These are phyloP conservation scores for Salvia splendens DNA, from an alignment of 257 asterid species.

Conservation along the genomic window DNA sequence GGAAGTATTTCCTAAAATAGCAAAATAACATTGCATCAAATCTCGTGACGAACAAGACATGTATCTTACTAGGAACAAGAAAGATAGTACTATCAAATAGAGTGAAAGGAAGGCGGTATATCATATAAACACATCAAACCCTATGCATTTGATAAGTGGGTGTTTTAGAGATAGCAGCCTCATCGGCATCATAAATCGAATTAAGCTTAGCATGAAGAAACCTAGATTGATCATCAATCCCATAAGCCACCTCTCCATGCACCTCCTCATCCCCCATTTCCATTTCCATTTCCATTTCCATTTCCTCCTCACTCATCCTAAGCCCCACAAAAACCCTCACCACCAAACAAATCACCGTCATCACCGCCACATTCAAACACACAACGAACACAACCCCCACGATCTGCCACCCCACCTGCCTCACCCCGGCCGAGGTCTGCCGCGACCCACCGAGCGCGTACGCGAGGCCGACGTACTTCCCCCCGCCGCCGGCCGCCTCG, in stretches of 20 bases:
- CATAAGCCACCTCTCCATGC: constrained; percentile 55
- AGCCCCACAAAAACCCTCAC: constrained; percentile 46
- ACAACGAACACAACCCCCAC: constrained; percentile 42
- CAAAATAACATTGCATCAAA: no score
- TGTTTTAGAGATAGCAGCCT: constrained; percentile 38
- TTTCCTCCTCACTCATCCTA: constrained; percentile 42
- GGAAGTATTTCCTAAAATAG: no score
- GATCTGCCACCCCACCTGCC: constrained; percentile 49
- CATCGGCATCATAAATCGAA: constrained; percentile 40
- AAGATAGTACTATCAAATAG: no score
- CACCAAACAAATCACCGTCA: constrained; percentile 46
- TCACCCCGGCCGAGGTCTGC: constrained; percentile 37
- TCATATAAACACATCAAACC: constrained; percentile 34
- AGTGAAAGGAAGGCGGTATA: no score
- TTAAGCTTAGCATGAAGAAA: constrained; percentile 41
- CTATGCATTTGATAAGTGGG: constrained; percentile 37
- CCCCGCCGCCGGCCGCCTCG: constrained; percentile 45
- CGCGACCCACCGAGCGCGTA: constrained; percentile 44
- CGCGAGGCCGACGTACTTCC: constrained; percentile 49
- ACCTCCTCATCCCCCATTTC: constrained; percentile 43
- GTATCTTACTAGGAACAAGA: no score
- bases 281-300: constrained; percentile 38
- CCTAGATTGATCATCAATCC: neutral
- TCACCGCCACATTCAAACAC: constrained; percentile 42
- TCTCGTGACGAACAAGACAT: no score